Conservation (phyloP, 2,329 filamentous ascomycete species). For the Ceratocystis papillata region DNA sequence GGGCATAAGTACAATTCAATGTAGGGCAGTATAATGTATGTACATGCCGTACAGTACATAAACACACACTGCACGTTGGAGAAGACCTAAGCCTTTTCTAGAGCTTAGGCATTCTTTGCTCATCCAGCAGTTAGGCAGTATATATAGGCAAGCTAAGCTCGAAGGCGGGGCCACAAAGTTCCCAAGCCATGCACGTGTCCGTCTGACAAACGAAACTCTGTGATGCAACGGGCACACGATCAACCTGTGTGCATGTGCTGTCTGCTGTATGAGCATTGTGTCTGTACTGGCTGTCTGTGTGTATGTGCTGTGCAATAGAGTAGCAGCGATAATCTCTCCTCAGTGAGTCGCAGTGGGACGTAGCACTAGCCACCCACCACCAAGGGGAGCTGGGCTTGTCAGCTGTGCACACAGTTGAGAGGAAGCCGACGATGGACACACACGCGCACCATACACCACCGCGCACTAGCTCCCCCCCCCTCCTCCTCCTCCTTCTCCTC, state of each 20-base stretch:
- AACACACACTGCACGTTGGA: too few species aligned
- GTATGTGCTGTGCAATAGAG: neutral
- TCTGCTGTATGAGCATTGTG: neutral
- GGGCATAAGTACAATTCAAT: neutral
- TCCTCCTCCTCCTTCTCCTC: too few species aligned
- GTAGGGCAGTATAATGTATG: neutral
- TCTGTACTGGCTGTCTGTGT: neutral
- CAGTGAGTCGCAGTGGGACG: neutral
- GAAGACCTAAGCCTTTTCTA: neutral
- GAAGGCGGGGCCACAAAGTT: constrained; percentile 5
- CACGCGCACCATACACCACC: too few species aligned
- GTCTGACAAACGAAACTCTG: constrained; percentile 13
- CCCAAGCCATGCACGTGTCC: constrained; percentile 10
- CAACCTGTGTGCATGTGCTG: neutral
- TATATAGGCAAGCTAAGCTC: neutral
- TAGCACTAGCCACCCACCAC: neutral
- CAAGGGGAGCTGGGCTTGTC: neutral
- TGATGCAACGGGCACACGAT: constrained; percentile 7
- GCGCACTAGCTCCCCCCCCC: too few species aligned
- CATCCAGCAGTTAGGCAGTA: neutral
- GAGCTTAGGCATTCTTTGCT: neutral
- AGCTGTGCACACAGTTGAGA: neutral
- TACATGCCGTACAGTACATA: neutral
- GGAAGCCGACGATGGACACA: too few species aligned
- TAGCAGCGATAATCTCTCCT: neutral